phyloP scores from a whole-genome alignment of 495 filamentous ascomycete genomes.

The Stereocaulon alpinum region DNA sequence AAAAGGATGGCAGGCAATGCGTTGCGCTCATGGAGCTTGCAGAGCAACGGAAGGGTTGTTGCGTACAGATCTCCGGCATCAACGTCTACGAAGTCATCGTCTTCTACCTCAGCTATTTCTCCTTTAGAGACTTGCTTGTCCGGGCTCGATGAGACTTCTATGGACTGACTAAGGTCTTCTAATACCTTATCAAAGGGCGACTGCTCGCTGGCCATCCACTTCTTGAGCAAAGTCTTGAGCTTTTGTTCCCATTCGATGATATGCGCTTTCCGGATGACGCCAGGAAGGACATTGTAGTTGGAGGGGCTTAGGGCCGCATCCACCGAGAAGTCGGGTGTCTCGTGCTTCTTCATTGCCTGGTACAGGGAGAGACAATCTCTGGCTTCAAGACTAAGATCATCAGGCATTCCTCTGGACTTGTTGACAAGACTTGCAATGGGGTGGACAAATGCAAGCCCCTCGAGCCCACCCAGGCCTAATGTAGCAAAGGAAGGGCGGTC shows the following conservation, averaged over 20 bases:
- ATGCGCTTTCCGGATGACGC: conserved; percentile 47
- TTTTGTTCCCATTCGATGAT: conserved; percentile 52
- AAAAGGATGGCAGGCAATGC: conserved; percentile 68
- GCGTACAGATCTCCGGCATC: conserved; percentile 27
- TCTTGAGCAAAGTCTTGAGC: conserved; percentile 46
- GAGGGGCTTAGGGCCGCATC: conserved; percentile 38
- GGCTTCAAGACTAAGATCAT: conserved; percentile 58
- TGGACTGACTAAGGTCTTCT: conserved; percentile 21
- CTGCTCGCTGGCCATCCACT: conserved; percentile 47
- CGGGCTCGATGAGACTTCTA: conserved; percentile 3
- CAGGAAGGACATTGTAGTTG: conserved; percentile 27
- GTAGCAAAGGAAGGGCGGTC: conserved; percentile 29
- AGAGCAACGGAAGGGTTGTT: conserved; percentile 49
- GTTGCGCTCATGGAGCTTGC: conserved; percentile 47
- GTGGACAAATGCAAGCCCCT: conserved; percentile 52
- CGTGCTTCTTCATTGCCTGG: conserved; percentile 44
- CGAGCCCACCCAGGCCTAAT: conserved; percentile 43
- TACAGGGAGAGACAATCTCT: conserved; percentile 59
- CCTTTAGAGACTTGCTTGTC: conserved; percentile 15
- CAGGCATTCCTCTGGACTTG: conserved; percentile 46
- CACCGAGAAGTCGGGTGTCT: conserved; percentile 38
- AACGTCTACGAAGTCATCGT: conserved; percentile 10
- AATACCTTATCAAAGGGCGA: conserved; percentile 58
- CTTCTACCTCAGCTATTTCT: conserved; percentile 9
- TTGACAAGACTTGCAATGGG: conserved; percentile 54